phyloP scores from a whole-genome alignment of 106 monocot species.

The Platanthera zijinensis region DNA sequence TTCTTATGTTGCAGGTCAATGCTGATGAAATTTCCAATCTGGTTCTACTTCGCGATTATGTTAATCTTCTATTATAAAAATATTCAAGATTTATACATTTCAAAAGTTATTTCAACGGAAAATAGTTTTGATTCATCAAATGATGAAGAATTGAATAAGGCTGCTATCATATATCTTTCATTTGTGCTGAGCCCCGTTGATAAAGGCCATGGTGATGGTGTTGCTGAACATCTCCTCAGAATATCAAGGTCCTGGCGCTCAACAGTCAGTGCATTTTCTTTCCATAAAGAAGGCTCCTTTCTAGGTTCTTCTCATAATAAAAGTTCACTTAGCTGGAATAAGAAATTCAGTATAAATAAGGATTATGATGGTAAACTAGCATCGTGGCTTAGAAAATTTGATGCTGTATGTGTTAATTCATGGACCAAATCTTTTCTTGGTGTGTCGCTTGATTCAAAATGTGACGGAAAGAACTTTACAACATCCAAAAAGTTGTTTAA shows the following conservation, averaged over 20 bases:
- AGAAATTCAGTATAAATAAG: conserved; percentile 45
- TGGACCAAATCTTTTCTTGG: neutral
- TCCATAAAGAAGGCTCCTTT: neutral
- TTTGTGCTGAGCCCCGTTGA: conserved; percentile 44
- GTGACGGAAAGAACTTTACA: neutral
- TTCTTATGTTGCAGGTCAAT: conserved; percentile 51
- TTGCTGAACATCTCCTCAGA: conserved; percentile 27
- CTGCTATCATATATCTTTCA: conserved; percentile 45
- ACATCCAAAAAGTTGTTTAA: conserved; percentile 20
- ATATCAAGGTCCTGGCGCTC: conserved; percentile 31
- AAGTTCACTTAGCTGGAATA: conserved; percentile 16
- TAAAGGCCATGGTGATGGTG: conserved; percentile 11
- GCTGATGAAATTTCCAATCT: conserved; percentile 66
- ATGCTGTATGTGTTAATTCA: conserved; percentile 17
- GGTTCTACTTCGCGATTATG: conserved; percentile 67
- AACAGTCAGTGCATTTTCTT: conserved; percentile 4
- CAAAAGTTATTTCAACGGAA: conserved; percentile 14
- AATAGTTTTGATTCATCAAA: conserved; percentile 15
- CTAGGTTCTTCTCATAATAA: conserved; percentile 5
- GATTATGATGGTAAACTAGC: conserved; percentile 16
- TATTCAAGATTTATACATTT: conserved; percentile 27
- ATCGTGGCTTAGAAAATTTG: conserved; percentile 53
- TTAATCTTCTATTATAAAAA: conserved; percentile 37
- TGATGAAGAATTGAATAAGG: conserved; percentile 25
- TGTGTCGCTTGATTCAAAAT: conserved; percentile 1